Percentiles rank a stretch among this genome's conserved stretches.
Evolutionary conservation across 192 early-diverging fungal genomes (phyloP).

Genomic region (Podila minutissima): DNA sequence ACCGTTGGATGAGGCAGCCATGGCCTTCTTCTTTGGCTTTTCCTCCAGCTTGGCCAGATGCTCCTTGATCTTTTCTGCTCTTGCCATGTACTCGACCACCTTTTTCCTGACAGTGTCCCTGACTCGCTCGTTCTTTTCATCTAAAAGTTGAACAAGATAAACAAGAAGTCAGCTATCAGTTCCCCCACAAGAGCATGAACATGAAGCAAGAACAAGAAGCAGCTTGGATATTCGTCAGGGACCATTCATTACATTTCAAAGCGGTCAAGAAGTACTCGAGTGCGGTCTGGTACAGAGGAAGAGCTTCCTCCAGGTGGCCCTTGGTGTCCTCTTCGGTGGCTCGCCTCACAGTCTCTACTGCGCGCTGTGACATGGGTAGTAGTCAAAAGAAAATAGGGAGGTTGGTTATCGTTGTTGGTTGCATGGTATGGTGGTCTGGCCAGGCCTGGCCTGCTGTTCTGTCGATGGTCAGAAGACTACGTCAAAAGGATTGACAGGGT

Average conservation of each 20-base stretch:
- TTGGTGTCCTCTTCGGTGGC: slow-evolving; percentile 94
- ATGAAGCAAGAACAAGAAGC: not conserved
- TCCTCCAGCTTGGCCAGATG: slow-evolving; percentile 79
- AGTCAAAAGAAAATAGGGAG: not conserved
- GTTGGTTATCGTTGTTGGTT: not conserved
- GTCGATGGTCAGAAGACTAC: too few relatives aligned
- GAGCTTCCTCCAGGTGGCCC: slow-evolving; percentile 91
- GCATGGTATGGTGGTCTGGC: too few relatives aligned
- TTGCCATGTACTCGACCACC: slow-evolving; percentile 91
- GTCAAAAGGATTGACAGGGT: too few relatives aligned
- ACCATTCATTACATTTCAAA: slow-evolving; percentile 84
- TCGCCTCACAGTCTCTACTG: slow-evolving; percentile 90
- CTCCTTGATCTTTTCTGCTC: slow-evolving; percentile 95
- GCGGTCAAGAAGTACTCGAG: slow-evolving; percentile 96
- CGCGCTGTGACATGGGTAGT: slow-evolving; percentile 65
- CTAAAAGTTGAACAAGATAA: slow-evolving; percentile 46
- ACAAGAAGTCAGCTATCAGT: not conserved
- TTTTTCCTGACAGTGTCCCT: slow-evolving; percentile 89
- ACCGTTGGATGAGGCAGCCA: slow-evolving; percentile 63
- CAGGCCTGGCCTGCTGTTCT: too few relatives aligned
- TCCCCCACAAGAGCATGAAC: not conserved
- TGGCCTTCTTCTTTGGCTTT: slow-evolving; percentile 69
- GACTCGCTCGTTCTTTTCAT: slow-evolving; percentile 93
- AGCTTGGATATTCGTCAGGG: too few relatives aligned
- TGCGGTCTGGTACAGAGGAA: slow-evolving; percentile 86